Evolutionary conservation across 164 flowering plant genomes (phyloP).

Genomic region (Dillenia turbinata): DNA sequence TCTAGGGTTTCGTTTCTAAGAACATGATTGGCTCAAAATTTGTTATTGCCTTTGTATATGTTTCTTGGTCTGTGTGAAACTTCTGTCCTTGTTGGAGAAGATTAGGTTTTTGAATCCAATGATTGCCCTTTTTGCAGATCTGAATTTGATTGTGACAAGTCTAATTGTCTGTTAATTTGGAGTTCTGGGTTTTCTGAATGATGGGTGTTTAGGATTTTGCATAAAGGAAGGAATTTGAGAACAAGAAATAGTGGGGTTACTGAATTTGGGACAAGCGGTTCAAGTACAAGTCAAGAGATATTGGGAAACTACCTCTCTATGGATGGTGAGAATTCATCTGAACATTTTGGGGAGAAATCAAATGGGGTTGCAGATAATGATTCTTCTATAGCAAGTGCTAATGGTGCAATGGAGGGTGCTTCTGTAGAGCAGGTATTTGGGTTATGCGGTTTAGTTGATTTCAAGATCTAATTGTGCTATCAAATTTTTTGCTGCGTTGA

Average conservation of each 20-base stretch:
- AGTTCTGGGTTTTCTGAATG: background rate
- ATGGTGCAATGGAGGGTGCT: background rate
- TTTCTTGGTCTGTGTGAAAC: too few species aligned
- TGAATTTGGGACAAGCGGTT: background rate
- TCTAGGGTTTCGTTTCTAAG: too few species aligned
- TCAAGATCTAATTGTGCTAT: too few species aligned
- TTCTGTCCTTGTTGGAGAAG: too few species aligned
- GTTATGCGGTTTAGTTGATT: slow-evolving; percentile 1
- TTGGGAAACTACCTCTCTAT: background rate
- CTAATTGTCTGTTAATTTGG: slow-evolving; percentile 20
- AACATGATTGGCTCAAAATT: too few species aligned
- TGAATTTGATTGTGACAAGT: slow-evolving; percentile 14
- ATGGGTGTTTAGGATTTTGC: slow-evolving; percentile 3
- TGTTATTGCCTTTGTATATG: too few species aligned
- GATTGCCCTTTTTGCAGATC: too few species aligned
- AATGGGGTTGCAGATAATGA: slow-evolving; percentile 4
- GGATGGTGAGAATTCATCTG: background rate
- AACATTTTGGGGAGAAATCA: slow-evolving; percentile 9
- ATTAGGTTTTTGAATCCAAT: too few species aligned
- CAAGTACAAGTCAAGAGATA: too few species aligned
- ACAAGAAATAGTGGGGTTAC: background rate
- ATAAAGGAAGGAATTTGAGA: slow-evolving; percentile 3
- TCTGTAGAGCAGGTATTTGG: background rate
- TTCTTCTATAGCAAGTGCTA: slow-evolving; percentile 1
- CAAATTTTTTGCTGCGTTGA: too few species aligned